A percentile compares a stretch with the other conserved stretches of the same genome.
These are phyloP conservation scores for Taphrina communis DNA, from an alignment of 1,139 yeast species.

Conservation along the genomic window DNA sequence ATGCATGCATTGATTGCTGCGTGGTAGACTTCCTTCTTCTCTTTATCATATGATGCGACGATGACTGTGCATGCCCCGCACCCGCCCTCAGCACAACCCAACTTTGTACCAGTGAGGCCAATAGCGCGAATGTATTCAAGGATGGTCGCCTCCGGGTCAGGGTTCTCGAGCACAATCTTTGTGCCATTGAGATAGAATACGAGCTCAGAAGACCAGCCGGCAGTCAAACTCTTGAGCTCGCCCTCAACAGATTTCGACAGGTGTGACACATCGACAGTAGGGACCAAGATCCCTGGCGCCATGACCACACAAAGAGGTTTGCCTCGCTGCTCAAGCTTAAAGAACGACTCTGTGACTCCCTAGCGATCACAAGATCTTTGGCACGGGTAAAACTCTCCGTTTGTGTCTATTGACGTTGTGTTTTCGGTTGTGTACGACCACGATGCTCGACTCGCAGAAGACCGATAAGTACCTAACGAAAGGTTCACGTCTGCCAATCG, in stretches of 20 bases:
- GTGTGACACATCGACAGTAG: slow-evolving; percentile 11
- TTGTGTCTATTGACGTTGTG: no score
- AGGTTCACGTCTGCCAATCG: no score
- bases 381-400: no score
- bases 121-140: slow-evolving; percentile 54
- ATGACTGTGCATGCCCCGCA: slow-evolving; percentile 60
- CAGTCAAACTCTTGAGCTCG: slow-evolving; percentile 11
- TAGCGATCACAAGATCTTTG: no score
- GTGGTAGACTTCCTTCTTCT: slow-evolving; percentile 50
- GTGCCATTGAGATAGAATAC: slow-evolving; percentile 55
- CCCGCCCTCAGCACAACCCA: slow-evolving; percentile 59
- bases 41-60: slow-evolving; percentile 52
- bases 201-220: slow-evolving; percentile 46
- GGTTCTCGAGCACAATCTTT: slow-evolving; percentile 51
- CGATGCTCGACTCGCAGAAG: neutral
- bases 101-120: slow-evolving; percentile 56
- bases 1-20: slow-evolving; percentile 57
- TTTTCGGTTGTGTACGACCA: no score
- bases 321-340: neutral
- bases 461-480: neutral
- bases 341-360: neutral
- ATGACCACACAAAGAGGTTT: neutral
- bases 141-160: slow-evolving; percentile 56
- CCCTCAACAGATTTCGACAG: slow-evolving; percentile 15
- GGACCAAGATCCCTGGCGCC: slow-evolving; percentile 14